Evolutionary conservation across 257 asterid genomes (phyloP), one percentile per base, ranked within the genome.

Genomic region (Fraxinus quadrangulata): DNA sequence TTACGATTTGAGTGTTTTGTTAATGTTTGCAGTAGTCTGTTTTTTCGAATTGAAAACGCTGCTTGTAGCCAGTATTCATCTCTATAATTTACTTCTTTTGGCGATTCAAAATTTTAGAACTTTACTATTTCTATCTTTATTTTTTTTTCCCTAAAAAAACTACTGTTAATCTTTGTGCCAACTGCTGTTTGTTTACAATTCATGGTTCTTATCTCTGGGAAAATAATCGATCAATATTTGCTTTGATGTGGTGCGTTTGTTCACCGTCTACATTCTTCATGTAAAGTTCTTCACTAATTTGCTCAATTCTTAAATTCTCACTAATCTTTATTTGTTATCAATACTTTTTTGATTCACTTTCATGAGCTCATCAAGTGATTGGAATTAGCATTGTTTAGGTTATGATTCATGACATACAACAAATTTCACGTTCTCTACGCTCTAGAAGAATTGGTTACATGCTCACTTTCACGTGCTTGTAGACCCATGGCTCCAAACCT

Each of bases 61-160:
- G 81, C 73, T 81, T 72, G 83, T 77, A 84, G 85, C 90, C 77
- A 77, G 74, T 85, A 77, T 86, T 81, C 78, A 78, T 80, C 80
- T 72, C 81, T 40, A 49, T 82, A 73, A 86, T 82, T 75, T 65
- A 54, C 82, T 77, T 72, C 77, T 77, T 84, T 72, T 37, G 82
- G 83, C 73, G 84, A 78, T 67, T 74, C 80, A 75, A 76, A 34
- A 70, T 77, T 82, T 77, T 77, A 81, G 83, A 82, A 82, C 82
- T 75, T 69, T 78, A 1, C 80, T 75, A 67, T 81, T 51, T 71
- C 82, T 67, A 73, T 70, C 69, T 81, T 71, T 71, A 78, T 66
- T 70, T 73, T 77, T 71, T 70, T 63, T n/a, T n/a, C n/a, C n/a
- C 17, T 71, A n/a, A 45, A 36, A 77, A 79, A 75, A 86, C 81